phyloP scores from a whole-genome alignment of 2,329 filamentous ascomycete species.

The Fusarium temperatum region DNA sequence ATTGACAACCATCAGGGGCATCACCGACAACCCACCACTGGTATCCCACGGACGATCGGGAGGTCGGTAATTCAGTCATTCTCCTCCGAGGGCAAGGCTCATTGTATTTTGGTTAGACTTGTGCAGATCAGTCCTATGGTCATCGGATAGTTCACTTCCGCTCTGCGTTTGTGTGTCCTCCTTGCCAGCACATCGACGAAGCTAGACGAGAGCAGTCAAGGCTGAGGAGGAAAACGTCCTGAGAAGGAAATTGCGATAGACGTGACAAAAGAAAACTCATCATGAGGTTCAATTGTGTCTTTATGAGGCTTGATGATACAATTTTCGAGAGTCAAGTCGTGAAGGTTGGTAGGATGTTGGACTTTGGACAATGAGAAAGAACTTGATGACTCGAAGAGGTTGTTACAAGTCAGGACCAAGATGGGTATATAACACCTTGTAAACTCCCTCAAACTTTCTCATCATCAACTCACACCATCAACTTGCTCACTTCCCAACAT shows the following conservation, averaged over 20 bases:
- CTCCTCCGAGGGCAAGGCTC: neutral
- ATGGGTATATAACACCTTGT: conserved; percentile 24
- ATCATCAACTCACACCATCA: conserved; percentile 22
- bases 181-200: conserved; percentile 25
- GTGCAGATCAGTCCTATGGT: conserved; percentile 18
- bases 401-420: neutral
- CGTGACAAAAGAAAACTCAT: neutral
- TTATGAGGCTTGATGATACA: conserved; percentile 37
- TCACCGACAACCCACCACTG: neutral
- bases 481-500: conserved; percentile 25
- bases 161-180: neutral
- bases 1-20: neutral
- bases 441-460: conserved; percentile 39
- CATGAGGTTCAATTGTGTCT: conserved; percentile 24
- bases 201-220: conserved; percentile 14
- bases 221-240: neutral
- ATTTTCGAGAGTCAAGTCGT: neutral
- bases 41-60: neutral
- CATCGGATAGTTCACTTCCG: neutral
- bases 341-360: neutral
- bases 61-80: neutral
- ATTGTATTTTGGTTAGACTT: neutral
- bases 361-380: neutral
- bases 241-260: conserved; percentile 31
- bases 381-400: neutral